phyloP scores from a whole-genome alignment of 805 yeast species.

The Zygotorulaspora sp. region DNA sequence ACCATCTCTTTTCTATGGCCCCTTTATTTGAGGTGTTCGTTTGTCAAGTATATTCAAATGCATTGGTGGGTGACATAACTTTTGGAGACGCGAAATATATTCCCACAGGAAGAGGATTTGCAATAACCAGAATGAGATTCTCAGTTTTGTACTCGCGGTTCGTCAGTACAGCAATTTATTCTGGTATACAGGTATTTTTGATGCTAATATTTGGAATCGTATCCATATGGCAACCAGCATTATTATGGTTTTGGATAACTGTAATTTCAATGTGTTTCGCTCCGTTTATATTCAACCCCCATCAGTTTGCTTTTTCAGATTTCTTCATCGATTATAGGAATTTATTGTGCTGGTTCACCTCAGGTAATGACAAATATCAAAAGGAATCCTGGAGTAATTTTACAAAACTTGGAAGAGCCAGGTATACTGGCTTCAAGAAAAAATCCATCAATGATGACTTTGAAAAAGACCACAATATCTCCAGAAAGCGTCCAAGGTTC shows the following conservation, averaged over 20 bases:
- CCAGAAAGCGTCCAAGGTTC: constrained; percentile 66
- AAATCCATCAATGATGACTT: constrained; percentile 61
- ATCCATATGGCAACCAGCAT: constrained; percentile 75
- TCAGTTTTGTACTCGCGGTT: constrained; percentile 68
- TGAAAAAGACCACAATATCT: constrained; percentile 59
- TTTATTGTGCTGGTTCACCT: constrained; percentile 68
- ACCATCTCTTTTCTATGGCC: constrained; percentile 75
- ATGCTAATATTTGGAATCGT: constrained; percentile 70
- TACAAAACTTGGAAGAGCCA: constrained; percentile 73
- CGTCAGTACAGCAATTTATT: constrained; percentile 69
- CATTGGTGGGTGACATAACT: constrained; percentile 68
- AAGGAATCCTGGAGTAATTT: constrained; percentile 75
- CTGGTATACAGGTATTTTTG: constrained; percentile 66
- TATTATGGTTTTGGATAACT: constrained; percentile 72
- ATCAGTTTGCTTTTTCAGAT: constrained; percentile 65
- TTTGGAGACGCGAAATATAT: constrained; percentile 92
- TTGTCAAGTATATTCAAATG: constrained; percentile 83
- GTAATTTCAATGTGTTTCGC: constrained; percentile 60
- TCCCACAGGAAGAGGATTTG: constrained; percentile 92
- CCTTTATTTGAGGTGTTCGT: constrained; percentile 94
- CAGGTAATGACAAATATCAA: constrained; percentile 69
- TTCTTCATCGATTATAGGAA: constrained; percentile 65
- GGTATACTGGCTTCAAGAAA: constrained; percentile 87
- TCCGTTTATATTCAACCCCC: constrained; percentile 74
- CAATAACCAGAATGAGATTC: constrained; percentile 76